These are phyloP conservation scores for Tetrapyrgos nigripes DNA, from an alignment of 1,284 basidiomycete species.

Conservation along the genomic window DNA sequence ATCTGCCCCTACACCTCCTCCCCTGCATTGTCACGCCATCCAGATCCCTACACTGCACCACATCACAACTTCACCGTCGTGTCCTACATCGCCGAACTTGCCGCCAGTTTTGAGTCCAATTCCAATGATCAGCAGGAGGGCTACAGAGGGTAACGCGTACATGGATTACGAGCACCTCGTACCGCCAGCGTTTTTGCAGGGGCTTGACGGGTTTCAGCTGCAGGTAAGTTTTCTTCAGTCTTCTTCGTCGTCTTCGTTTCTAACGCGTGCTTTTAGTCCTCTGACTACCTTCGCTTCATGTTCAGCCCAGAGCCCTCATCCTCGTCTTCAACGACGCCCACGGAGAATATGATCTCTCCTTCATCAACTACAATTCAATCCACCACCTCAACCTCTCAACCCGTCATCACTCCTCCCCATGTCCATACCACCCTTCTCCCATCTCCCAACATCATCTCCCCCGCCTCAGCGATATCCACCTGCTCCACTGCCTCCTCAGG, in stretches of 20 bases:
- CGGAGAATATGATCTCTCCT: too few species aligned
- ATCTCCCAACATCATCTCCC: conserved; percentile 15
- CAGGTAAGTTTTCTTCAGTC: conserved; percentile 12
- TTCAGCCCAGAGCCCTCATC: conserved; percentile 37
- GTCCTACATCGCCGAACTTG: conserved; percentile 66
- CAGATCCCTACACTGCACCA: conserved; percentile 59
- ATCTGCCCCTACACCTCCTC: conserved; percentile 62
- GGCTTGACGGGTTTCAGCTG: conserved; percentile 44
- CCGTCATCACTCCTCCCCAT: conserved; percentile 11
- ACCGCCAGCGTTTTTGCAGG: conserved; percentile 40
- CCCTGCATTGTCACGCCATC: conserved; percentile 59
- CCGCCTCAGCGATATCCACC: conserved; percentile 21
- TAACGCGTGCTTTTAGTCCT: conserved; percentile 36
- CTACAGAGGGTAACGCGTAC: conserved; percentile 59
- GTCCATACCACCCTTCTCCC: conserved; percentile 21
- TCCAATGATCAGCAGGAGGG: conserved; percentile 63
- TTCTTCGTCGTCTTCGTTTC: conserved; percentile 10
- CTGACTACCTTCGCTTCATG: conserved; percentile 53
- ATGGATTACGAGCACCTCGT: conserved; percentile 42
- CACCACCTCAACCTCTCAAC: background rate
- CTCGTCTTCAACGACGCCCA: background rate
- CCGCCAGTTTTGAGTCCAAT: conserved; percentile 53
- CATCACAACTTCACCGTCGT: conserved; percentile 63
- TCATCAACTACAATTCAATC: background rate
- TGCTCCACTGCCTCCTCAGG: conserved; percentile 33